These are phyloP conservation scores for Vitis riparia DNA, from an alignment of 164 flowering plant species.

Conservation along the genomic window DNA sequence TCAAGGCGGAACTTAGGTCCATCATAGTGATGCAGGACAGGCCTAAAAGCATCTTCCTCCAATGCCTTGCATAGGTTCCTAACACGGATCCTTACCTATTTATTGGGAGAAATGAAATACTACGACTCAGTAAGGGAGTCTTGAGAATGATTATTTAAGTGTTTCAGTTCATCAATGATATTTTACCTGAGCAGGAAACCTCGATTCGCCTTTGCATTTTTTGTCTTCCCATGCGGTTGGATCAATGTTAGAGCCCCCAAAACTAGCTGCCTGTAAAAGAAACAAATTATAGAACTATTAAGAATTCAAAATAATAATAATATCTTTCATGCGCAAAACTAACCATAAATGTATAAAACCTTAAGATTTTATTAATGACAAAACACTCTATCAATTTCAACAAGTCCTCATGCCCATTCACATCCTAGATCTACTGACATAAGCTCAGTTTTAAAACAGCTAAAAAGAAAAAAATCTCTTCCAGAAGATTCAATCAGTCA, in stretches of 20 bases:
- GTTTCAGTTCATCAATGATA: neutral
- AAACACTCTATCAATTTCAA: no score
- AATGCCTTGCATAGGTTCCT: constrained; percentile 70
- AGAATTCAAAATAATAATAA: neutral
- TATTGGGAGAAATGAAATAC: neutral
- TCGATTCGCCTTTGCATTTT: constrained; percentile 82
- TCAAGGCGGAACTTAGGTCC: constrained; percentile 91
- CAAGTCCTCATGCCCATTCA: neutral
- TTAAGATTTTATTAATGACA: no score
- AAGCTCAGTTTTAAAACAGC: neutral
- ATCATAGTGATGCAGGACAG: constrained; percentile 78
- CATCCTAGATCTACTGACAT: neutral
- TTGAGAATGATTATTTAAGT: neutral
- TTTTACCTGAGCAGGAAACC: constrained; percentile 93
- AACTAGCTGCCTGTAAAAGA: constrained; percentile 62
- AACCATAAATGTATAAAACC: no score
- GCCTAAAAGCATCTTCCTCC: constrained; percentile 88
- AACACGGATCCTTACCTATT: constrained; percentile 65
- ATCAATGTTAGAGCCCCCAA: constrained; percentile 88
- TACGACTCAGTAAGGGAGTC: neutral
- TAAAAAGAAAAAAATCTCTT: neutral
- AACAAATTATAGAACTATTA: constrained; percentile 7
- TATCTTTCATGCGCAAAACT: neutral
- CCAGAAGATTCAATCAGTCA: no score
- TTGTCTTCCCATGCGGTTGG: constrained; percentile 94